Evolutionary conservation across 345 rosid species (phyloP), one percentile per base, ranked within the genome.

Genomic region (Geranium rotundifolium): DNA sequence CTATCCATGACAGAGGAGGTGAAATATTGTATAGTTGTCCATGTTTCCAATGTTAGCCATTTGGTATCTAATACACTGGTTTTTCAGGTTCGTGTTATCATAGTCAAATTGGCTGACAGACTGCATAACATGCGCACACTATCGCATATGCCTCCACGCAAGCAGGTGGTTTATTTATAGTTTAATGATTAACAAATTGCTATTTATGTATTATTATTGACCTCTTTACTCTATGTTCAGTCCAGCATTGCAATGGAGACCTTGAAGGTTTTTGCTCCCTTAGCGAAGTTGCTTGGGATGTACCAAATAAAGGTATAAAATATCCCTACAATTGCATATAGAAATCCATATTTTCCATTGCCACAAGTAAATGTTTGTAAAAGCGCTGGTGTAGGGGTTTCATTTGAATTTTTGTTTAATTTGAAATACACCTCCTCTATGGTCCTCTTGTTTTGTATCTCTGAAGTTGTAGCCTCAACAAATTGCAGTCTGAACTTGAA

Each of bases 61-160:
- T 34, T 34, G 10, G 54, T 46, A 60, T 55, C 65, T 66, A 65
- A 77, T 62, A 59, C 60, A 29, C 54, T 67, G 57, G 19, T 19
- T 5, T 23, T 85, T 67, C 76, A 93, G 99, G 99, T 93, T 57
- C 96, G 99, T 37, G 97, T 93, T 64, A 93, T 93, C 73, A 93
- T 93, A 65, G 99, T 93, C 80, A 93, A 93, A 79, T 84, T 93
- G 71, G 99, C 95, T 55, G 97, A 93, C 80, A 85, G 99, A 75
- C 82, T 93, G 73, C 99, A 93, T 80, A 93, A 93, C 67, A 93
- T 93, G 97, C 91, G 99, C 29, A 93, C 97, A 30, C 95, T 90
- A 46, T 79, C 89, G 0, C 83, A 90, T 76, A 90, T 93, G 99
- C 99, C 99, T 75, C 84, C 79, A 2, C 96, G 81, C 72, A 93